Evolutionary conservation across 2,329 filamentous ascomycete genomes (phyloP), one percentile per base, ranked within the genome.

Genomic region (Nemania serpens): DNA sequence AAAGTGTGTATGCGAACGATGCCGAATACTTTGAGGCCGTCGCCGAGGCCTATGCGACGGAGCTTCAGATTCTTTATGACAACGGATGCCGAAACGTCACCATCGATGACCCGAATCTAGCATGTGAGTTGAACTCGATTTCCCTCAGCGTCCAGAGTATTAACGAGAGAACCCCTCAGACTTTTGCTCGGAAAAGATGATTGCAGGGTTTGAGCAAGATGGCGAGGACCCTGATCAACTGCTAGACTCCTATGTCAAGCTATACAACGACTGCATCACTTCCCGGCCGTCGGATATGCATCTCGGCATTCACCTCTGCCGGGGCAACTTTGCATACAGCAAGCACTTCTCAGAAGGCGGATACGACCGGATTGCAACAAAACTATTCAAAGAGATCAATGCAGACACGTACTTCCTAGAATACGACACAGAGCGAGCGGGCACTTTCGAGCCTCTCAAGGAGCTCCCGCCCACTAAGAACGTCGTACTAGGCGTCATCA

Each of bases 231-330:
- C 84, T 47, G 85, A 87, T 72, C 84, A 84, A 2, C 85, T 91
- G 45, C 83, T 93, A 18, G 88, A 91, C 69, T 84, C 88, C 34
- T 93, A 93, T 76, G 89, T 93, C 73, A 81, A 84, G 67, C 84
- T 91, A 68, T 93, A 93, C 81, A 93, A 93, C 73, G 87, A 90
- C 75, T 86, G 83, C 72, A 82, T 91, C 71, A 77, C 79, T 66
- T 83, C 84, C 68, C 79, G 86, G 0, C 88, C 89, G 0, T 72
- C 79, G 2, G 89, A 93, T 71, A 84, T 93, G 81, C 89, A 92
- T 74, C 81, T 91, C 3, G 90, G 90, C 39, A 87, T 93, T 17
- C 91, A 93, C 72, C 81, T 93, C 54, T 93, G 90, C 81, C 84
- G 83, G 3, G 83, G 83, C 45, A 90, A 89, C 77, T 89, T 89